Evolutionary conservation across 1,139 yeast genomes (phyloP), one percentile per base, ranked within the genome.

Genomic region (Pichia cactophila): DNA sequence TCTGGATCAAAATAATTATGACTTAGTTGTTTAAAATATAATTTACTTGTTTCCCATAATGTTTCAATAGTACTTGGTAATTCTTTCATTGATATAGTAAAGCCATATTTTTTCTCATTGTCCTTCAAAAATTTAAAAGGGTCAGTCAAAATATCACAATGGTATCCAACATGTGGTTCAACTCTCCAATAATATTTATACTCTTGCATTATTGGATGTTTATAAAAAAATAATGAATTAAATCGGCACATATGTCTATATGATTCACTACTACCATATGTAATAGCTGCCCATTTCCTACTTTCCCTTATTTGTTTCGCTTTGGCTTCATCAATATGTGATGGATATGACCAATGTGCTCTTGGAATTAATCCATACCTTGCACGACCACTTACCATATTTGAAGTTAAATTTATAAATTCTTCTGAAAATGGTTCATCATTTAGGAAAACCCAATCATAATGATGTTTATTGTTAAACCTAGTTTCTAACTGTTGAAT

Each of bases 321-420:
- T 55, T 71, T 72, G 1, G 72, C 69, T 58, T 67, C 70, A 64
- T 85, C 87, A 48, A 85, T 74, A 72, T 74, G 77, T 8, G 72
- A 78, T 0, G 94, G 94, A 57, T 80, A 81, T 3, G 83, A 74
- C 94, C 94, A 85, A 63, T 81, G 84, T 55, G 80, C 81, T 17
- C 46, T 45, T 1, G 87, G 86, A 33, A 86, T 78, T 23, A 68
- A 58, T 2, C 86, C 92, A 61, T 80, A 86, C 56, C 77, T 73
- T 33, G 80, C 75, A 7, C 69, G 70, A 5, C 92, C 92, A 40
- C 84, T 75, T 12, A 80, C 75, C 52, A 78, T 55, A 38, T 67
- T 62, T 3, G 73, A 52, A 3, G 80, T 73, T 26, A 67, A 60
- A 6, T 59, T 60, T 45, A 70, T 72, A 61, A 81, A 80, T 41